phyloP scores from a whole-genome alignment of 257 asterid species.

The Hygrophila difformis region DNA sequence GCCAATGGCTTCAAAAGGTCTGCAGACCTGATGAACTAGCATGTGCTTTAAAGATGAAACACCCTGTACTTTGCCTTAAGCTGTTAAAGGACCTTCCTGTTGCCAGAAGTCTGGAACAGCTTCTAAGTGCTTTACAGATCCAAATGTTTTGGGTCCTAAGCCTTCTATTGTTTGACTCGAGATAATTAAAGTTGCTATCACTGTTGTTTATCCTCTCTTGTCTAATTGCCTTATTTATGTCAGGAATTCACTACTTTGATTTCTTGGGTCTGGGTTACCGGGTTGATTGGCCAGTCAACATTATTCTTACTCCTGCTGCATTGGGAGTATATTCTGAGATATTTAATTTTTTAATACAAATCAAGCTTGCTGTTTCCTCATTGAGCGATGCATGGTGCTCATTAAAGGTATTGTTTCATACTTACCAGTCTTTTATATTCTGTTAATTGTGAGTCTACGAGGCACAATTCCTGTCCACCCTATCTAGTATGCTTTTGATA shows the following conservation, averaged over 20 bases:
- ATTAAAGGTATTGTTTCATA: slow-evolving; percentile 49
- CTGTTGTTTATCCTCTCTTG: slow-evolving; percentile 16
- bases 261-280: slow-evolving; percentile 90
- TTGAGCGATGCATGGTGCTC: slow-evolving; percentile 79
- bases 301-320: slow-evolving; percentile 73
- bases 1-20: slow-evolving; percentile 7
- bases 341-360: slow-evolving; percentile 81
- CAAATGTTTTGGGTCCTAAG: background rate
- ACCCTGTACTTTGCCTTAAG: slow-evolving; percentile 7
- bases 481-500: slow-evolving; percentile 6
- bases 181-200: slow-evolving; percentile 7
- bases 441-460: slow-evolving; percentile 8
- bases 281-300: slow-evolving; percentile 88
- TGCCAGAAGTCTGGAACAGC: slow-evolving; percentile 3
- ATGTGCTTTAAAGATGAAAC: slow-evolving; percentile 5
- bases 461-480: background rate
- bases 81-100: slow-evolving; percentile 1
- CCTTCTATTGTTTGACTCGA: slow-evolving; percentile 3
- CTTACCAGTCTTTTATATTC: background rate
- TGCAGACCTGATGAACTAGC: slow-evolving; percentile 2
- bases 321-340: slow-evolving; percentile 71
- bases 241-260: slow-evolving; percentile 83
- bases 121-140: no score
- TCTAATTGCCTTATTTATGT: slow-evolving; percentile 19
- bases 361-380: slow-evolving; percentile 92